phyloP scores from a whole-genome alignment of 2,329 filamentous ascomycete species.

The Phialocephala subalpina region DNA sequence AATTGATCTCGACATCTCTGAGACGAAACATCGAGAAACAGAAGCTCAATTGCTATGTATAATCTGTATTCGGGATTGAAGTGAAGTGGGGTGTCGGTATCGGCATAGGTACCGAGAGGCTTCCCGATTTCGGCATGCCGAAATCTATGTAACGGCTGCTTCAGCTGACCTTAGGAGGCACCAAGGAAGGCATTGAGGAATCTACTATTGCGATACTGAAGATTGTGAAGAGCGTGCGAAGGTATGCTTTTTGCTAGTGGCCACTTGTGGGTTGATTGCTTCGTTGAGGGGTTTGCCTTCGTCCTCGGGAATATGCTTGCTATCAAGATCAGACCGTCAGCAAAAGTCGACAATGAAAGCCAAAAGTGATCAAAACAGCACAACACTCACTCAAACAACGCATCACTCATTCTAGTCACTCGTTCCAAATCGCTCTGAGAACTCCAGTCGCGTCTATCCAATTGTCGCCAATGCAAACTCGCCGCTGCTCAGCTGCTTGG shows the following conservation, averaged over 20 bases:
- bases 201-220: not conserved
- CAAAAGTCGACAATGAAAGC: not conserved
- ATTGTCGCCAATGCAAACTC: no score
- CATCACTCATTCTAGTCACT: not conserved
- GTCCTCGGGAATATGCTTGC: not conserved
- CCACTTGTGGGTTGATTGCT: not conserved
- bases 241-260: not conserved
- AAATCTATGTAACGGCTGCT: no score
- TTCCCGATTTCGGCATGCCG: no score
- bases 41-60: not conserved
- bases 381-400: not conserved
- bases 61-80: not conserved
- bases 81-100: not conserved
- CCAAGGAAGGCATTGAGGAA: not conserved
- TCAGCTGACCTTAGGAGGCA: no score
- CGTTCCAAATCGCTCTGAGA: not conserved
- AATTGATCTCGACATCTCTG: no score
- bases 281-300: not conserved
- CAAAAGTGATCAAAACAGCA: not conserved
- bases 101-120: no score
- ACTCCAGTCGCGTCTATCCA: no score
- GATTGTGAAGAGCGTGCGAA: not conserved
- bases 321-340: not conserved
- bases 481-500: no score
- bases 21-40: no score